Conservation (phyloP, 1,139 yeast species). For the Taphrina betulina region DNA sequence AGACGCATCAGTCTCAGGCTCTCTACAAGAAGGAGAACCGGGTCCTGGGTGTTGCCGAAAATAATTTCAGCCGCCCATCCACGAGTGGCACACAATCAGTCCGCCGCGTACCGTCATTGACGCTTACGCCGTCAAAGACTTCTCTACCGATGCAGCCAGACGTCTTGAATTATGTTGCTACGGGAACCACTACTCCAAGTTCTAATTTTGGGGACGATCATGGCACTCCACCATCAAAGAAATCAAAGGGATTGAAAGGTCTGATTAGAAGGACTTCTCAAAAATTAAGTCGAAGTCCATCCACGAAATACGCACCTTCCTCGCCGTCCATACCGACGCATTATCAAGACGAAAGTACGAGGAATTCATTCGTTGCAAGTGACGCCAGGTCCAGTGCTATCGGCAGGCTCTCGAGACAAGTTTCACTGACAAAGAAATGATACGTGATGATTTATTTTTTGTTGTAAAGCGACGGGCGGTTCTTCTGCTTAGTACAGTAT, state of each 20-base stretch:
- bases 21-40: too few species aligned
- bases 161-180: background rate
- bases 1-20: too few species aligned
- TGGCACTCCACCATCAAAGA: background rate
- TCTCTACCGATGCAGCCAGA: background rate
- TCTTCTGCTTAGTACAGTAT: too few species aligned
- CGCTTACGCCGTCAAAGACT: background rate
- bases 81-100: background rate
- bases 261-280: conserved; percentile 10
- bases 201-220: background rate
- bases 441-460: too few species aligned
- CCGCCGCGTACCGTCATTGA: background rate
- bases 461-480: too few species aligned
- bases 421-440: too few species aligned
- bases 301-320: too few species aligned
- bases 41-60: background rate
- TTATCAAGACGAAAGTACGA: too few species aligned
- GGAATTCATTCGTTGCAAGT: too few species aligned
- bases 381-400: too few species aligned
- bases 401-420: too few species aligned
- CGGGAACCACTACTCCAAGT: background rate
- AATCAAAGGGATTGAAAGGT: conserved; percentile 1
- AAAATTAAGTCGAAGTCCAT: conserved; percentile 5
- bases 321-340: too few species aligned
- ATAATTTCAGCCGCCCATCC: background rate